Evolutionary conservation across 1,284 basidiomycete species (phyloP).

Genomic region (Apiotrichum gamsii): DNA sequence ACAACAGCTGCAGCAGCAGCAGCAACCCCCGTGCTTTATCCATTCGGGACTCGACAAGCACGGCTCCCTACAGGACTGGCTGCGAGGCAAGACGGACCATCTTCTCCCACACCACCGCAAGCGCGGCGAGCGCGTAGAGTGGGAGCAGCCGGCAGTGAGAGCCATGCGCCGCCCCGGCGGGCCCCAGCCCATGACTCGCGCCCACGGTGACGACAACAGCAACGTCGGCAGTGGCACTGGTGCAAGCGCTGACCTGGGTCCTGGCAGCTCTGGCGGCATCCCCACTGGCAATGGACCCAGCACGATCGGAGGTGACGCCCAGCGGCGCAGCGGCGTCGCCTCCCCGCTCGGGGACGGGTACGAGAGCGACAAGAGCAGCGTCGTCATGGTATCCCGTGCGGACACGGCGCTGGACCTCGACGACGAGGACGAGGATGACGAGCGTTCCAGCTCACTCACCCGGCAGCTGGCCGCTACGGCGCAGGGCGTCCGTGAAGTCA

Average conservation of each 20-base stretch:
- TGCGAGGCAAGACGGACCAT: slow-evolving; percentile 23
- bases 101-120: slow-evolving; percentile 4
- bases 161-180: slow-evolving; percentile 1
- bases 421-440: slow-evolving; percentile 45
- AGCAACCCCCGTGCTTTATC: slow-evolving; percentile 48
- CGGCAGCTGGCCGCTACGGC: slow-evolving; percentile 94
- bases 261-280: too few species aligned
- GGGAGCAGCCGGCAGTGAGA: neutral
- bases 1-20: too few species aligned
- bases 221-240: too few species aligned
- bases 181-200: too few species aligned
- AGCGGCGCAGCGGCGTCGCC: neutral
- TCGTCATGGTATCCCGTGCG: too few species aligned
- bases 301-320: too few species aligned
- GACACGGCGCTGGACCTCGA: slow-evolving; percentile 7
- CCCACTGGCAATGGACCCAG: neutral
- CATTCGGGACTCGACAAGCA: slow-evolving; percentile 48
- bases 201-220: too few species aligned
- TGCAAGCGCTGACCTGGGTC: too few species aligned
- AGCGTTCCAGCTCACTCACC: slow-evolving; percentile 68
- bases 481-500: slow-evolving; percentile 95
- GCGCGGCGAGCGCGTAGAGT: neutral
- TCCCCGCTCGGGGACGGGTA: neutral
- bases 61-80: slow-evolving; percentile 43
- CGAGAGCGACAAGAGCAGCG: neutral